Evolutionary conservation across 2,329 filamentous ascomycete species (phyloP), one percentile per base, ranked within the genome.

Genomic region (Xenoacremonium recifei): DNA sequence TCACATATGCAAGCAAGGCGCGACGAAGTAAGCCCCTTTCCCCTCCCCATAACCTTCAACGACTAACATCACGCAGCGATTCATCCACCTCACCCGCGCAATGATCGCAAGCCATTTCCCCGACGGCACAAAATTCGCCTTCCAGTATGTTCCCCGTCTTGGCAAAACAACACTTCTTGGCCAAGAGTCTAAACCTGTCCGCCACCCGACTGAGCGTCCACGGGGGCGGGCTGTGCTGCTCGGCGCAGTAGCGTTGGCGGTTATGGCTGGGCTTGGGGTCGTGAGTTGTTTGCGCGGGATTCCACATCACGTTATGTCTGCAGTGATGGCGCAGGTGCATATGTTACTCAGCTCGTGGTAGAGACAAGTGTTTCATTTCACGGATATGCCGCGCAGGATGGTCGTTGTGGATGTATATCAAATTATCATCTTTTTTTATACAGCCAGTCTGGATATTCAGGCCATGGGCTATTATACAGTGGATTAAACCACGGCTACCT

Each of bases 51-150:
- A 21, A 21, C 21, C 16, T 11, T 23, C 11, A 18, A 32, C 35
- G 34, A 19, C 51, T 53, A 37, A 54, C 40, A 41, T n/a, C 25
- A 31, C 40, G 30, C 42, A 61, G 59, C 54, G 42, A 34, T 57
- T 63, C 44, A 57, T 52, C 39, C 41, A 42, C 17, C 45, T 58
- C 30, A 51, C 51, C n/a, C 48, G 60, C 48, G 85, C 79, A 60
- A 67, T 71, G 15, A 61, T 85, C 3, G 74, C 86, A 13, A 75
- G 84, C n/a, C 72, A 84, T 42, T 77, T 79, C 42, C 45, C 60
- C 40, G 78, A 72, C 41, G 85, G 82, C 0, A 79, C 77, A 2
- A 70, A 67, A 7, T 90, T 89, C 56, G 79, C 84, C 16, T 85
- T 90, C 64, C 85, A 89, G 58, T 86, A 85, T 56, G 69, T 85